Evolutionary conservation across 2,329 filamentous ascomycete species (phyloP).

Genomic region (Aspergillus udagawae): DNA sequence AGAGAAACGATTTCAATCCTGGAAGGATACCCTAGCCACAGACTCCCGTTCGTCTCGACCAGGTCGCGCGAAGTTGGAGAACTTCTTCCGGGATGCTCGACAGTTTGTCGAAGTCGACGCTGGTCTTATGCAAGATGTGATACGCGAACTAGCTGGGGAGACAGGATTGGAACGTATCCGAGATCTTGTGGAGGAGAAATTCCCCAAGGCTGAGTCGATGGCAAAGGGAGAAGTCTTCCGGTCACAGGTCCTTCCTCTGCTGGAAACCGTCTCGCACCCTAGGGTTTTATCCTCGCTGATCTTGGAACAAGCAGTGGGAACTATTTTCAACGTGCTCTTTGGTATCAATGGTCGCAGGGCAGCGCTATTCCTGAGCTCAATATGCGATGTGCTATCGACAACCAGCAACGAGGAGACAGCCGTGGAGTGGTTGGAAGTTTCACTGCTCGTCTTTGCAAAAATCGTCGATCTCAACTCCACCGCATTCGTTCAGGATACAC

Average conservation of each 20-base stretch:
- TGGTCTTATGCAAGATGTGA: slow-evolving; percentile 24
- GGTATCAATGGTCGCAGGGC: slow-evolving; percentile 38
- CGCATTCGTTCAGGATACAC: slow-evolving; percentile 28
- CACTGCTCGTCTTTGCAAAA: slow-evolving; percentile 22
- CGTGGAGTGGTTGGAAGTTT: slow-evolving; percentile 15
- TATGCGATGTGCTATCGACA: slow-evolving; percentile 17
- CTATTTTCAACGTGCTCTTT: slow-evolving; percentile 44
- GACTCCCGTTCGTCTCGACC: not conserved
- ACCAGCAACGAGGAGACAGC: not conserved
- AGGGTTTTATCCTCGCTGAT: slow-evolving; percentile 41
- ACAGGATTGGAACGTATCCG: slow-evolving; percentile 26
- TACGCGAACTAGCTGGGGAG: slow-evolving; percentile 25
- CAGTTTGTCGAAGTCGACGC: slow-evolving; percentile 21
- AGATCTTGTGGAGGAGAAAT: slow-evolving; percentile 22
- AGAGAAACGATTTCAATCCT: slow-evolving; percentile 4
- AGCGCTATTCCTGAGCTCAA: slow-evolving; percentile 31
- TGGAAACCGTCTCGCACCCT: slow-evolving; percentile 39
- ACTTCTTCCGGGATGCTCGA: slow-evolving; percentile 24
- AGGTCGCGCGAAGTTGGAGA: not conserved
- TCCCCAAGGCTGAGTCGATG: slow-evolving; percentile 9
- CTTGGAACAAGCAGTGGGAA: slow-evolving; percentile 40
- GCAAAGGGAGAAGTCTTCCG: slow-evolving; percentile 15
- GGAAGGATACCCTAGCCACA: slow-evolving; percentile 2
- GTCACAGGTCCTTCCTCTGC: slow-evolving; percentile 37
- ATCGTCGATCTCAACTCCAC: slow-evolving; percentile 37